A percentile compares a stretch with the other conserved stretches of the same genome.
These are phyloP conservation scores for Urtica urens DNA, from an alignment of 306 rosid genomes.

Conservation along the genomic window DNA sequence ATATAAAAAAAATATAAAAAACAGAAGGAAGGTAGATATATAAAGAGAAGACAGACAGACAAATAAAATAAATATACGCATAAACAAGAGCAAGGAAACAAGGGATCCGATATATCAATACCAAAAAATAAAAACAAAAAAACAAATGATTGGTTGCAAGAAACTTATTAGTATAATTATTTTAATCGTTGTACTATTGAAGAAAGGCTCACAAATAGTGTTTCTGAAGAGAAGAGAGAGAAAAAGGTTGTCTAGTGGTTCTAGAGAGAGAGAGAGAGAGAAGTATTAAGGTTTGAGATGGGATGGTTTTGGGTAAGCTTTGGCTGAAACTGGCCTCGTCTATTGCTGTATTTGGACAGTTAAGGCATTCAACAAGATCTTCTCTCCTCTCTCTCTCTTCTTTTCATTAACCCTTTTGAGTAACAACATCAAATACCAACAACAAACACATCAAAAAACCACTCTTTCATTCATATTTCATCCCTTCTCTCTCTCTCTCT, in stretches of 20 bases:
- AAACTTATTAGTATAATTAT: slow-evolving; percentile 2
- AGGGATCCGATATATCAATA: neutral
- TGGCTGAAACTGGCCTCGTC: slow-evolving; percentile 49
- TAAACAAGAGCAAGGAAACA: neutral
- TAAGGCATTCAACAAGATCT: slow-evolving; percentile 29
- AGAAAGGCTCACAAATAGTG: neutral
- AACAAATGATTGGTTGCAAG: slow-evolving; percentile 13
- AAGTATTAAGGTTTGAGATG: slow-evolving; percentile 23
- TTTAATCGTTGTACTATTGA: neutral
- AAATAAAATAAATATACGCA: neutral
- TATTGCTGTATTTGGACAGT: slow-evolving; percentile 56
- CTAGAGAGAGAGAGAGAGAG: slow-evolving; percentile 9
- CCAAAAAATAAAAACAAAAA: neutral
- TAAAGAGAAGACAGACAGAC: too few relatives aligned
- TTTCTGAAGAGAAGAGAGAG: slow-evolving; percentile 7
- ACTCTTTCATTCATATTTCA: neutral
- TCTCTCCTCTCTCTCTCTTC: slow-evolving; percentile 8
- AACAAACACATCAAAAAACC: neutral
- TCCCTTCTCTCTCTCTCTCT: slow-evolving; percentile 9
- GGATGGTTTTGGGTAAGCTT: slow-evolving; percentile 29
- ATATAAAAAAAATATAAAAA: neutral
- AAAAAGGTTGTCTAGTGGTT: too few relatives aligned
- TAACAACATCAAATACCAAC: slow-evolving; percentile 12
- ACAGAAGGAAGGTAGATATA: neutral
- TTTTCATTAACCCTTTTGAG: slow-evolving; percentile 22